Conservation (phyloP, 2,329 filamentous ascomycete genomes). For the Aspergillus novoparasiticus region DNA sequence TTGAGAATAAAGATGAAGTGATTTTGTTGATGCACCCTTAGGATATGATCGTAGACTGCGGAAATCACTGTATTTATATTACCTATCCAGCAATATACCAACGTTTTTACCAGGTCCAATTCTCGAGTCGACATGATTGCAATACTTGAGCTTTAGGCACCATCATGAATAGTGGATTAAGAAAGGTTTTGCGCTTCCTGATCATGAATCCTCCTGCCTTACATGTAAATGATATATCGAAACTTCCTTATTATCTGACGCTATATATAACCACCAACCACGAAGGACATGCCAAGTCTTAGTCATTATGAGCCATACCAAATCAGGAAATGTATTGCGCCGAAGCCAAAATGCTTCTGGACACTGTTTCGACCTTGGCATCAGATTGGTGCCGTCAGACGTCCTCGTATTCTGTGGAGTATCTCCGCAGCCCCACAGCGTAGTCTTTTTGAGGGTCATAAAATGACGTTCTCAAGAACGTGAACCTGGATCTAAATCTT, state of each 20-base stretch:
- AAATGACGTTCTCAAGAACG: background rate
- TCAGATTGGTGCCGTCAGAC: background rate
- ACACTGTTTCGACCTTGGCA: background rate
- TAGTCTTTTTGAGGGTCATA: background rate
- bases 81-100: background rate
- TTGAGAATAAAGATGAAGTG: background rate
- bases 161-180: background rate
- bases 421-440: background rate
- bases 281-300: background rate
- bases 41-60: rapidly evolving
- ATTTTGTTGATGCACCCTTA: rapidly evolving
- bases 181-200: background rate
- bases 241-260: background rate
- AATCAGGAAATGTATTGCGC: background rate
- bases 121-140: background rate
- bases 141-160: background rate
- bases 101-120: background rate
- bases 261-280: background rate
- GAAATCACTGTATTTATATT: background rate
- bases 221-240: background rate
- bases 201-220: background rate
- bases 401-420: background rate
- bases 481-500: background rate
- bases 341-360: background rate
- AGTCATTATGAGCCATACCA: background rate